These are phyloP conservation scores for Globisporangium emineosum DNA, from an alignment of 352 stramenopile genomes.

Conservation along the genomic window DNA sequence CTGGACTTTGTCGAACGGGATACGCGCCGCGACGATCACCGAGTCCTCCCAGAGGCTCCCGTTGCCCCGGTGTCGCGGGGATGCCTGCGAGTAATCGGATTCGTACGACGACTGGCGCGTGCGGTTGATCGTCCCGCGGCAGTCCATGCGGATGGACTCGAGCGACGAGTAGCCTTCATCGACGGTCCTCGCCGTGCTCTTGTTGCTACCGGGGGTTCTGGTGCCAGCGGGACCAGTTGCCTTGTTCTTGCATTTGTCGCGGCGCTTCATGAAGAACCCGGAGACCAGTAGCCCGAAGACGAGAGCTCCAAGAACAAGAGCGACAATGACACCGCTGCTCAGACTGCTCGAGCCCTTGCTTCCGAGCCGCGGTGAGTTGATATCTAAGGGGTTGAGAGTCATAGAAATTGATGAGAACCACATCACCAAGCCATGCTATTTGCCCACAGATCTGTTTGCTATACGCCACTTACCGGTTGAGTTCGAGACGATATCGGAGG, in stretches of 20 bases:
- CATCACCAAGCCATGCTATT: background rate
- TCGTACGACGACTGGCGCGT: conserved; percentile 12
- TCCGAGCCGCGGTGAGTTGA: background rate
- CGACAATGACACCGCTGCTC: conserved; percentile 11
- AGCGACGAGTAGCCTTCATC: conserved; percentile 12
- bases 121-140: conserved; percentile 8
- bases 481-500: conserved; percentile 1
- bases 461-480: conserved; percentile 14
- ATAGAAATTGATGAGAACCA: background rate
- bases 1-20: conserved; percentile 43
- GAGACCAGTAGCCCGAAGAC: conserved; percentile 13
- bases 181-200: background rate
- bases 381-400: background rate
- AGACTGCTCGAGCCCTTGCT: background rate
- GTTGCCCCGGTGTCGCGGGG: background rate
- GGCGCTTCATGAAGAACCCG: conserved; percentile 10
- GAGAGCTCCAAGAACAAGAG: conserved; percentile 11
- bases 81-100: background rate
- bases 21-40: conserved; percentile 33
- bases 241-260: conserved; percentile 1
- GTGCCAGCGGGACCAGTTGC: too few species aligned
- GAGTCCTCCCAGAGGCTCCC: conserved; percentile 42
- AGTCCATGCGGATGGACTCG: conserved; percentile 1
- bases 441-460: too few species aligned
- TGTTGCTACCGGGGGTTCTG: background rate